Evolutionary conservation across 257 asterid genomes (phyloP).

Genomic region (Striga asiatica): DNA sequence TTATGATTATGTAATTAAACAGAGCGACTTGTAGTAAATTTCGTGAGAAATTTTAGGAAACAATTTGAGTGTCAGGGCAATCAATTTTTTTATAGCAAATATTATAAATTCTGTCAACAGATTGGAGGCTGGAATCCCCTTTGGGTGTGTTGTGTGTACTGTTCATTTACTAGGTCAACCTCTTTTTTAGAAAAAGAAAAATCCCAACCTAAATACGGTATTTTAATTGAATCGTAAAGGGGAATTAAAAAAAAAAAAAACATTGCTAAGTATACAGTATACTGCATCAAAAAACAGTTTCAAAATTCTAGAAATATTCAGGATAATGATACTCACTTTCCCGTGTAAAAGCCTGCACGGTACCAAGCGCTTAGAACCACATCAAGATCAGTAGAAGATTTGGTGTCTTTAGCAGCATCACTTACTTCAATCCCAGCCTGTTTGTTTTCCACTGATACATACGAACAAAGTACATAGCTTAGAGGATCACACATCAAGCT

Average conservation of each 20-base stretch:
- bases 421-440: neutral
- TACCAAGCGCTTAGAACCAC: slow-evolving; percentile 70
- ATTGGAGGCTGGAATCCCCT: too few relatives aligned
- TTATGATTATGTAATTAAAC: neutral
- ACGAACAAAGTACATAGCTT: neutral
- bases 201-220: too few relatives aligned
- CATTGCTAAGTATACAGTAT: neutral
- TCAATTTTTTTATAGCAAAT: too few relatives aligned
- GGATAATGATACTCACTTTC: slow-evolving; percentile 48
- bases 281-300: neutral
- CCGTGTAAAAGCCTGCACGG: slow-evolving; percentile 67
- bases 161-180: too few relatives aligned
- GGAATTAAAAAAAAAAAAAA: neutral
- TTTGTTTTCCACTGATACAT: neutral
- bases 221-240: too few relatives aligned
- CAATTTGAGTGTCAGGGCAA: too few relatives aligned
- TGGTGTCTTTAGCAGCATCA: slow-evolving; percentile 16
- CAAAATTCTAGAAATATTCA: neutral
- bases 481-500: neutral
- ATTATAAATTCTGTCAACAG: too few relatives aligned
- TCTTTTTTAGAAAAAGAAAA: too few relatives aligned
- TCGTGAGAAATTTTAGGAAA: neutral
- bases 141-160: too few relatives aligned
- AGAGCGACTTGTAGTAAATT: neutral
- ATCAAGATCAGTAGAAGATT: slow-evolving; percentile 41